Base-by-base conservation (phyloP, 2,329 filamentous ascomycete species). In the Talaromyces amestolkiae region DNA sequence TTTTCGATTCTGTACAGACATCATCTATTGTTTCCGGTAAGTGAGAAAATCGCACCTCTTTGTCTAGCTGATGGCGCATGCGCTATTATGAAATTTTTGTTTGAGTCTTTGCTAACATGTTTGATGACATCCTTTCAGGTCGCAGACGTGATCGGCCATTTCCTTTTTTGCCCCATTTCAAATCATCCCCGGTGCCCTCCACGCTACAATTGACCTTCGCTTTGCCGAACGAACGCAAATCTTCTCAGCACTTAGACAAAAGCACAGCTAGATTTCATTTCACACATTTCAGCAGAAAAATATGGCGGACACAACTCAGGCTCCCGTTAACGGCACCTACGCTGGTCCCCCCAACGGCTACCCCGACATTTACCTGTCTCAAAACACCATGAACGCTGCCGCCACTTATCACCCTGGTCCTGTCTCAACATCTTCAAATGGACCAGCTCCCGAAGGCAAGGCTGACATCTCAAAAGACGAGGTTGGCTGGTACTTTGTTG, bases 401-500 rank as follows among this genome's bases (percentile, higher is more conserved):
- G 70, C 77, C 66, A 75, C 72, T 73, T 77, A 78, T 70, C 75
- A 77, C 70, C 77, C 75, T n/a, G 72, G 73, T 33, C 77, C 77
- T 70, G 75, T 76, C 51, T 76, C 77, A 39, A 78, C 77, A 39
- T 75, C 77, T 31, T 74, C 76, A 45, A 78, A 78, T 68, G 74
- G 74, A 60, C 74, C 65, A 17, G 39, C 77, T 37, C 73, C 70
- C 64, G 77, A 80, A 60, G 70, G 75, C 69, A 80, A 80, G 71
- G 76, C 74, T 69, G 77, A 76, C 67, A 85, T 87, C 68, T 83
- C 82, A 73, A 97, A 97, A 84, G 93, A 97, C 78, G 92, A 98
- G 83, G 93, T 99, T 71, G 95, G 93, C 80, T 99, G 95, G 95
- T 98, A 94, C 83, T 99, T 99, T 73, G 95, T 99, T 66, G 93